Evolutionary conservation across 306 rosid genomes (phyloP).

Genomic region (Vachellia collinsii): DNA sequence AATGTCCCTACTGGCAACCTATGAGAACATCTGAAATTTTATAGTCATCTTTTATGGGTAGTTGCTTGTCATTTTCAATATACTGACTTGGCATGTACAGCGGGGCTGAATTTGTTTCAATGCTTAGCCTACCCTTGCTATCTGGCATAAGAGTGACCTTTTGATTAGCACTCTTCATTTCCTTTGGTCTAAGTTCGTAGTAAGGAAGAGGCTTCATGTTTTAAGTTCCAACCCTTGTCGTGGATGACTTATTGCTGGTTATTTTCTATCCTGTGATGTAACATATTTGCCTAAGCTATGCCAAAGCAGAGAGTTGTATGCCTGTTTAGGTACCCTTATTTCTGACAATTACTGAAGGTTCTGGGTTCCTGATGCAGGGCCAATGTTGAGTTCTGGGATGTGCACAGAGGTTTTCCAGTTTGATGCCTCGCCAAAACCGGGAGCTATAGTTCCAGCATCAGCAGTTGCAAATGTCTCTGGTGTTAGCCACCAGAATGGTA

Average conservation of each 20-base stretch:
- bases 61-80: not conserved
- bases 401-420: conserved; percentile 99
- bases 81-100: not conserved
- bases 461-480: conserved; percentile 60
- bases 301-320: not conserved
- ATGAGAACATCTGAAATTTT: not conserved
- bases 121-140: not conserved
- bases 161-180: not conserved
- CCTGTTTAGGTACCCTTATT: not conserved
- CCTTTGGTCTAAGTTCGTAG: not conserved
- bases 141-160: not conserved
- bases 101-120: not conserved
- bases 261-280: not conserved
- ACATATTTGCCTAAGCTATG: conserved; percentile 20
- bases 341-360: conserved; percentile 30
- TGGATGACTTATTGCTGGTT: not conserved
- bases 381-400: conserved; percentile 94
- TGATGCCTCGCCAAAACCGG: conserved; percentile 76
- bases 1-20: not conserved
- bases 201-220: not conserved
- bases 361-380: conserved; percentile 59
- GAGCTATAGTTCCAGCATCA: conserved; percentile 87
- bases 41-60: not conserved
- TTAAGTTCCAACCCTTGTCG: conserved; percentile 4
- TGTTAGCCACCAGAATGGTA: conserved; percentile 46